Evolutionary conservation across 805 yeast species (phyloP), one percentile per base, ranked within the genome.

Genomic region (Nakazawaea sp.): DNA sequence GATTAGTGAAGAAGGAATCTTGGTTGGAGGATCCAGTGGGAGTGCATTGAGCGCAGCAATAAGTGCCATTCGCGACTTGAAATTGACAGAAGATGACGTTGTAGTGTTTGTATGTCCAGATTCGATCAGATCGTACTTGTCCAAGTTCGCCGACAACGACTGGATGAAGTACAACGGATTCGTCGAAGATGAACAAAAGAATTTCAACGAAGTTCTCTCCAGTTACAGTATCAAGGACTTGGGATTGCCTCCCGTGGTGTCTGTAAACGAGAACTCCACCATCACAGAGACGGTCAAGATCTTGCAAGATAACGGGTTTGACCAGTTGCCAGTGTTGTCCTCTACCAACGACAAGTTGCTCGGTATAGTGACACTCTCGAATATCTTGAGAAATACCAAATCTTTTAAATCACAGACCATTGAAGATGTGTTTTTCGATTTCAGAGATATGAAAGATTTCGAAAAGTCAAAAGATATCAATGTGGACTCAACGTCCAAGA

Each of bases 21-120:
- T 85, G 35, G 87, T 85, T 35, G 95, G 95, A 54, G 95, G 95
- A n/a, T 80, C 89, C 8, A 78, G 89, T 12, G 95, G 95, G 42
- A 70, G 81, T 48, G 89, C 95, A 8, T 72, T 85, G 49, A 78
- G 81, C 50, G 94, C 92, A 24, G 81, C 87, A 32, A 69, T 85
- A 41, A 63, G 76, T 48, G 82, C 81, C 44, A 78, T 78, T 45
- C 67, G 78, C 51, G 78, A 73, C 35, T 26, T 30, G 28, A 70
- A 66, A 36, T 68, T 85, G 55, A 73, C 81, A 32, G 86, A 81
- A 62, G 72, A 78, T 34, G 94, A 82, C 47, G 72, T 72, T 15
- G 71, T 85, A 42, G 95, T 85, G 23, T 87, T 81, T 32, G 80
- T 85, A 17, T 75, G 83, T 73, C 95, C 95, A 31, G 95, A 85